Base-by-base conservation (phyloP, 176 grass and related monocot genomes). In the Calamus simplicifolius region DNA sequence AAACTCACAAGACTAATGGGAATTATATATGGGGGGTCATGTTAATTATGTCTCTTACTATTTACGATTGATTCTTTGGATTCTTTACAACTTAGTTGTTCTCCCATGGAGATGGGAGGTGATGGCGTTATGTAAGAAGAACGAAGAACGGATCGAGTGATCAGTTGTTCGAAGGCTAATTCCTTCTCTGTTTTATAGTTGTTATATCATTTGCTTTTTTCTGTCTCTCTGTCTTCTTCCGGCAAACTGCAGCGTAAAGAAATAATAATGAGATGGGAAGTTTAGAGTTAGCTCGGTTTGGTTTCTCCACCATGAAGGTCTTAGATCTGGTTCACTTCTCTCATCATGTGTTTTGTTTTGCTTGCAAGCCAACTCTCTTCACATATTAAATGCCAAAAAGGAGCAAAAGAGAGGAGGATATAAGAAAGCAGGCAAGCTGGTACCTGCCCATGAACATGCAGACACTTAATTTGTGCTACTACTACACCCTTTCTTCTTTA, bases 231-330 rank as follows among this genome's bases (percentile, higher is more conserved):
- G n/a, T 25, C 21, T 55, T 55, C 21, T 18, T 13, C 8, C 25
- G 53, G 53, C 53, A 55, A 55, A 55, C n/a, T 25, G 53, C 10
- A 12, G 18, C 2, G 4, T 19, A 19, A 21, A 55, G 18, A 55
- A 21, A 18, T 23, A 55, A 55, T 10, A 19, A 55, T 21, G 21
- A 55, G 53, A 12, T 55, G 5, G 21, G 53, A n/a, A 55, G 29
- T 18, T 18, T 17, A 54, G 27, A 31, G 64, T 53, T 35, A n/a
- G 50, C 16, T 55, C 54, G 23, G 65, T 28, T 56, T 68, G 65
- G 65, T 56, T 68, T 68, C 65, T 68, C 65, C 65, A 68, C 65
- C 65, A 68, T 51, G 52, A 68, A 68, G 65, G 16, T 38, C 7
- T 23, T 68, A 52, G 65, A 56, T 68, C 65, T 56, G 65, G 51